phyloP scores from a whole-genome alignment of 345 rosid genomes.

The Gossypium herbaceum region DNA sequence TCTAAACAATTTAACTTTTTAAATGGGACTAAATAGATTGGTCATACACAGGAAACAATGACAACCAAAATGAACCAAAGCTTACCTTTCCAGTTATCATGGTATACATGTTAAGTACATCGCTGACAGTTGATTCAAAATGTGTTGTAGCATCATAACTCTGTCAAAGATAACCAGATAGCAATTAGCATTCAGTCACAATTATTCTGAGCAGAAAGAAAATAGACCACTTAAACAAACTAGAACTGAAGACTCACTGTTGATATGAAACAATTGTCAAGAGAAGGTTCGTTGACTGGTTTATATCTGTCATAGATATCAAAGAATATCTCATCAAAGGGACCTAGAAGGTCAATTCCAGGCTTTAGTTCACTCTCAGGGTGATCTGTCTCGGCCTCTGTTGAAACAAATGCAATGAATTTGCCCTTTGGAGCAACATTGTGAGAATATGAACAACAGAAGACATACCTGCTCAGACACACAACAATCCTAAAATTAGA shows the following conservation, averaged over 20 bases:
- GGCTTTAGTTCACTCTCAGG: constrained; percentile 81
- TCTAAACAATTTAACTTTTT: not conserved
- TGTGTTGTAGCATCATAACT: constrained; percentile 98
- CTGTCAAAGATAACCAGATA: constrained; percentile 39
- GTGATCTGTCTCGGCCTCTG: constrained; percentile 87
- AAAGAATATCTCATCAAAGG: constrained; percentile 83
- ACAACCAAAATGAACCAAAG: not conserved
- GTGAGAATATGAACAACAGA: constrained; percentile 92
- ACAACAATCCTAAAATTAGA: not conserved
- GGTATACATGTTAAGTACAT: constrained; percentile 85
- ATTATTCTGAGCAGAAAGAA: not conserved
- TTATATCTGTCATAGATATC: constrained; percentile 72
- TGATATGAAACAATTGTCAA: constrained; percentile 89
- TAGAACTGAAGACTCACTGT: constrained; percentile 42
- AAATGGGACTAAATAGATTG: not conserved
- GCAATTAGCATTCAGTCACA: constrained; percentile 10
- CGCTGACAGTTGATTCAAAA: constrained; percentile 83
- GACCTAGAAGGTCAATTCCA: constrained; percentile 81
- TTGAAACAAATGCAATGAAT: constrained; percentile 91
- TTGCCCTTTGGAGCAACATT: constrained; percentile 96
- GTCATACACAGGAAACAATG: not conserved
- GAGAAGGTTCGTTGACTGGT: constrained; percentile 69
- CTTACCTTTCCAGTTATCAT: constrained; percentile 96
- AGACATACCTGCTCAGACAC: constrained; percentile 41
- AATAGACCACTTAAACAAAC: not conserved